Evolutionary conservation across 495 filamentous ascomycete species (phyloP).

Genomic region (Pyrenula massariospora): DNA sequence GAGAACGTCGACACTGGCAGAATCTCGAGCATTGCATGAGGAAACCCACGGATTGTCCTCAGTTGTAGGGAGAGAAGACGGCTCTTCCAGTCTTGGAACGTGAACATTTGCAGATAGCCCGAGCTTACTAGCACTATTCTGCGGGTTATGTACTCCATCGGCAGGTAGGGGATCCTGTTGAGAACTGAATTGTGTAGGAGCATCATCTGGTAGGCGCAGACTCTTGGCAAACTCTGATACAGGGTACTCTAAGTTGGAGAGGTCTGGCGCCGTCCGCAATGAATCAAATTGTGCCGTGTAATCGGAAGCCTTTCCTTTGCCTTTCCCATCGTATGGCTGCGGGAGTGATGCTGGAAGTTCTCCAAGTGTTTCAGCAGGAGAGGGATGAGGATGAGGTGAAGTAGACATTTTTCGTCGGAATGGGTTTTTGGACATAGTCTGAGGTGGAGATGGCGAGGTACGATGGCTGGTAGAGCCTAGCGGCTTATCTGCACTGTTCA

Average conservation of each 20-base stretch:
- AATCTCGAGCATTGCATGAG: not conserved
- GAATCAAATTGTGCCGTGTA: not conserved
- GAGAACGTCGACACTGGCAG: not conserved
- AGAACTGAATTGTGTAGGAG: not conserved
- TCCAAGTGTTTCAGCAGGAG: not conserved
- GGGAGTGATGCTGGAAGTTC: not conserved
- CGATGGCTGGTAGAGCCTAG: not conserved
- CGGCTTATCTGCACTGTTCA: not conserved
- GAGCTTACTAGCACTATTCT: no score
- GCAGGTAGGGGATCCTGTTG: not conserved
- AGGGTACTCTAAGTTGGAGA: not conserved
- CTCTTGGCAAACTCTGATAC: not conserved
- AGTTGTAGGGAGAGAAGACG: not conserved
- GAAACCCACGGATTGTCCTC: not conserved
- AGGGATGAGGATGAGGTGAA: not conserved
- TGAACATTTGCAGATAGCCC: no score
- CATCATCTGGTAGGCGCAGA: not conserved
- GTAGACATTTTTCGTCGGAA: not conserved
- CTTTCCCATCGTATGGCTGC: not conserved
- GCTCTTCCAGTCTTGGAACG: not conserved
- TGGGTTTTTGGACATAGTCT: not conserved
- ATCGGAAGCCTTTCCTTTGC: not conserved
- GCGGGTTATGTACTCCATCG: no score
- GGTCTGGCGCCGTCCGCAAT: not conserved
- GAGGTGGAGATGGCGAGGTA: not conserved